Evolutionary conservation across 2,329 filamentous ascomycete species (phyloP), one percentile per base, ranked within the genome.

Genomic region (Colletotrichum sp.): DNA sequence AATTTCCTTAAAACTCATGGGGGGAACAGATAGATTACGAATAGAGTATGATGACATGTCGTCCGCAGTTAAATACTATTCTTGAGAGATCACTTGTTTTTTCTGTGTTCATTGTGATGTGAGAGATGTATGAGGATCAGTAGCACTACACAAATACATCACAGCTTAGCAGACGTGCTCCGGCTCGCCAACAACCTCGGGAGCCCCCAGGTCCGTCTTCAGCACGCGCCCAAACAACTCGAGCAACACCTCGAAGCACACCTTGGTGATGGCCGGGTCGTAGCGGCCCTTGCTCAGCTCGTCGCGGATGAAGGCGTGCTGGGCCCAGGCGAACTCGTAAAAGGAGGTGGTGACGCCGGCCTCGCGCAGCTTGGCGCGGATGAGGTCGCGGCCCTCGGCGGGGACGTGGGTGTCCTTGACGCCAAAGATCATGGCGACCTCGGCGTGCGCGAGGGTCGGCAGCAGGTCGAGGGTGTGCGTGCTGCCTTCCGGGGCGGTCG

Each of bases 241-340:
- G 18, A 97, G 88, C 80, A 98, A 85, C 84, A 98, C 94, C 88
- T 98, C 95, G 82, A 98, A 98, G 86, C 96, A 98, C 43, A 96
- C 91, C 82, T 96, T 96, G 6, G 93, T 92, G 73, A 98, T 89
- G 24, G 94, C 95, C 1, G 96, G 95, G 83, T 98, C 96, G 81
- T 98, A 98, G 30, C 96, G 90, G n/a, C 96, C 96, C 86, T 98
- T 98, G 84, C 94, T 96, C 75, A 97, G 88, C 87, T 98, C 96
- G 81, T 98, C 96, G 21, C 96, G 90, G 83, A 98, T 97, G 82
- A 98, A 98, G 7, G 96, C 96, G 87, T 98, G 96, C 84, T 98
- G 96, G 5, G 96, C 96, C 92, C 95, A 96, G n/a, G 95, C 94
- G 78, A 94, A 92, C 86, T 98, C 96, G 85, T 97, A 95, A 83